Evolutionary conservation across 345 rosid species (phyloP).

Genomic region (Eucalyptus virginea): DNA sequence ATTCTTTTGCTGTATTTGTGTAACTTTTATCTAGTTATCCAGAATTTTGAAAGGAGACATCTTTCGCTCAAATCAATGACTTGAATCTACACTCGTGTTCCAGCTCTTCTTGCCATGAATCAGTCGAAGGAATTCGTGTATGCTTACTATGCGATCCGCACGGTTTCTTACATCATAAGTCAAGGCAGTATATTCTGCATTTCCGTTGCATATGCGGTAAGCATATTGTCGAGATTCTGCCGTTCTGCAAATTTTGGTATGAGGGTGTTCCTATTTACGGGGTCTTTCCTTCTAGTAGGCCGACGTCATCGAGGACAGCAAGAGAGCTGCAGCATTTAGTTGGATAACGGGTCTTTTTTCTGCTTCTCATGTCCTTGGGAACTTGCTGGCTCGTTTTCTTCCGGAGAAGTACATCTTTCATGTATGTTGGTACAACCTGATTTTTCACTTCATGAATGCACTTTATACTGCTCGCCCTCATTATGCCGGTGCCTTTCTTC

Average conservation of each 20-base stretch:
- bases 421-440: conserved; percentile 4
- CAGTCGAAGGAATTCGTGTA: conserved; percentile 32
- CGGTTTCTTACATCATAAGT: conserved; percentile 35
- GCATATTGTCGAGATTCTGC: background rate
- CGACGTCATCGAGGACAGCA: conserved; percentile 25
- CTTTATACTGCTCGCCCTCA: background rate
- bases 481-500: background rate
- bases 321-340: conserved; percentile 37
- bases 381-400: conserved; percentile 32
- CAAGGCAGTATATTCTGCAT: conserved; percentile 57
- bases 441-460: background rate
- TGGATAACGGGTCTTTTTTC: conserved; percentile 51
- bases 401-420: conserved; percentile 34
- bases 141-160: conserved; percentile 39
- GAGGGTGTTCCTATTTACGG: background rate
- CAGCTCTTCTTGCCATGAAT: conserved; percentile 35
- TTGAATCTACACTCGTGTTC: background rate
- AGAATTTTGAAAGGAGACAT: background rate
- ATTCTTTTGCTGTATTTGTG: background rate
- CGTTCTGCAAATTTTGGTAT: background rate
- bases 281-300: conserved; percentile 21
- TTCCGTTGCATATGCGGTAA: conserved; percentile 43
- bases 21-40: background rate
- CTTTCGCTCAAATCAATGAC: background rate
- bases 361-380: conserved; percentile 40